Conservation (phyloP, 2,329 filamentous ascomycete genomes). For the Stromatinia cepivora region DNA sequence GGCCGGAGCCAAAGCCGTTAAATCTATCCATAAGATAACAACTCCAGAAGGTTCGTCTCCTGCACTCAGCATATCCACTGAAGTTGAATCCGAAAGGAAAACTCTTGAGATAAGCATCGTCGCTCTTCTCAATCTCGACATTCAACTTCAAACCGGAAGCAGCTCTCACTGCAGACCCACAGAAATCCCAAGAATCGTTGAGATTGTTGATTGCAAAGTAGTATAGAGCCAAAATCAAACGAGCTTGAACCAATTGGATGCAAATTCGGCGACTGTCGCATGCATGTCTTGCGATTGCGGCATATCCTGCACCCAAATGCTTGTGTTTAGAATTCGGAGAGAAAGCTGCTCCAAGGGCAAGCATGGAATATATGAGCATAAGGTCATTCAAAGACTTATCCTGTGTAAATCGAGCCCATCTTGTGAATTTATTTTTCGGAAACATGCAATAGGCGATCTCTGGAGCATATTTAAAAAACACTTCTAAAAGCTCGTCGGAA, state of each 20-base stretch:
- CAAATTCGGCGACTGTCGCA: conserved; percentile 54
- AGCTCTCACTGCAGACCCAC: conserved; percentile 60
- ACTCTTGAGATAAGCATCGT: conserved; percentile 43
- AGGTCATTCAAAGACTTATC: conserved; percentile 54
- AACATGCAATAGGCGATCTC: conserved; percentile 57
- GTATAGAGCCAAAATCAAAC: conserved; percentile 66
- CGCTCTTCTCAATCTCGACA: conserved; percentile 55
- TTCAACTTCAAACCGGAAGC: conserved; percentile 63
- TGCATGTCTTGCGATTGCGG: conserved; percentile 58
- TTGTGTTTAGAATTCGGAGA: conserved; percentile 49
- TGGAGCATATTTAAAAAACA: conserved; percentile 60
- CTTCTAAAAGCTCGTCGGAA: conserved; percentile 52
- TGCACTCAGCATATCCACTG: conserved; percentile 62
- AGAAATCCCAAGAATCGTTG: conserved; percentile 62
- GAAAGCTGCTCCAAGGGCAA: conserved; percentile 58
- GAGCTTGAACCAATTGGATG: conserved; percentile 66
- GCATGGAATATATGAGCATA: conserved; percentile 60
- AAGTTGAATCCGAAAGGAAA: conserved; percentile 60
- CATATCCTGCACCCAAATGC: conserved; percentile 49
- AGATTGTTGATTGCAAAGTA: conserved; percentile 62
- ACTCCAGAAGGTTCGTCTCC: conserved; percentile 71
- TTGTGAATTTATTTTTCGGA: conserved; percentile 52
- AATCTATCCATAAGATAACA: conserved; percentile 69
- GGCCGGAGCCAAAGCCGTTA: conserved; percentile 57
- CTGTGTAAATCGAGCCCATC: conserved; percentile 51